phyloP scores from a whole-genome alignment of 2,329 filamentous ascomycete species.

The Xylaria sp. region DNA sequence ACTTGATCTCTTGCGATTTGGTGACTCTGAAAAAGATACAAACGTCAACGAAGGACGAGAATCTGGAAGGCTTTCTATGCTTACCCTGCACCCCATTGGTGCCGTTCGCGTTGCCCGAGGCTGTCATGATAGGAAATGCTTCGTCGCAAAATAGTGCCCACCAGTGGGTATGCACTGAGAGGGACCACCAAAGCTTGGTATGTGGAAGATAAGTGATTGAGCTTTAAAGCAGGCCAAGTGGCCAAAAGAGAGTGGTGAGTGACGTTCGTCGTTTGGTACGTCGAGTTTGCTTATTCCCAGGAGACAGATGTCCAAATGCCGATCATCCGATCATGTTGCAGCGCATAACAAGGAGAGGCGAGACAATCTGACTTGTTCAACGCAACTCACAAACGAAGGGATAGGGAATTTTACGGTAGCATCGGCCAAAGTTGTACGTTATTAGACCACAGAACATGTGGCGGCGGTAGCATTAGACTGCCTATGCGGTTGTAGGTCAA shows the following conservation, averaged over 20 bases:
- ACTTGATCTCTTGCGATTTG: constrained; percentile 45
- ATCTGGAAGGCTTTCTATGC: constrained; percentile 10
- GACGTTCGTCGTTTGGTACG: constrained; percentile 24
- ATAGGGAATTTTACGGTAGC: constrained; percentile 11
- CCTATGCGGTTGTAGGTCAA: constrained; percentile 15
- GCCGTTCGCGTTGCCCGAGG: constrained; percentile 43
- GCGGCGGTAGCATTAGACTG: constrained; percentile 13
- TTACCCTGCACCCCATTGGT: constrained; percentile 46
- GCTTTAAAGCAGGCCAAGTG: constrained; percentile 22
- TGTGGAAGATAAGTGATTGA: not conserved
- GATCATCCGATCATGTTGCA: constrained; percentile 41
- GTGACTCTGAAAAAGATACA: constrained; percentile 31
- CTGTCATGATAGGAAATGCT: constrained; percentile 41
- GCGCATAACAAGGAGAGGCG: constrained; percentile 36
- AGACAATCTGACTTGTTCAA: constrained; percentile 37
- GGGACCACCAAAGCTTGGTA: not conserved
- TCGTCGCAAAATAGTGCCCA: constrained; percentile 1
- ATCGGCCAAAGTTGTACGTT: constrained; percentile 22
- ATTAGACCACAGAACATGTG: constrained; percentile 16
- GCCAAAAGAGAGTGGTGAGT: constrained; percentile 22
- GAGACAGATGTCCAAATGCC: constrained; percentile 40
- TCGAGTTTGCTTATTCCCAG: constrained; percentile 17
- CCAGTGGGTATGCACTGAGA: not conserved
- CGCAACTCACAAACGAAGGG: constrained; percentile 33
- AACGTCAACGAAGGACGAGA: constrained; percentile 11